Evolutionary conservation across 345 rosid genomes (phyloP).

Genomic region (Citrus trifoliata): DNA sequence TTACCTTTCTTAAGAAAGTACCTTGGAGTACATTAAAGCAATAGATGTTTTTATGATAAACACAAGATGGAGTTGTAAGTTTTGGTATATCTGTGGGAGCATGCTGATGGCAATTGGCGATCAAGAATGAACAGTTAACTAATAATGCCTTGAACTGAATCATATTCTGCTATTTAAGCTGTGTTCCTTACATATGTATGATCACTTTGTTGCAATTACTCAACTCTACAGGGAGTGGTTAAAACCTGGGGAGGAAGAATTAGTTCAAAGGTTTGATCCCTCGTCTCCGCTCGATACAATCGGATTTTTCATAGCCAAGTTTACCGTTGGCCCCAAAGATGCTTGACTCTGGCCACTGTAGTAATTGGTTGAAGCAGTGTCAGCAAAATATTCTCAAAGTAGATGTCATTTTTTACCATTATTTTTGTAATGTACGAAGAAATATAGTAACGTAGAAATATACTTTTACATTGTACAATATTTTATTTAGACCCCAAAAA

Average conservation of each 20-base stretch:
- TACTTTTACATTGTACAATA: not conserved
- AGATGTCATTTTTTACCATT: not conserved
- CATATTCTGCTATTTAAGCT: not conserved
- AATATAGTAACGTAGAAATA: not conserved
- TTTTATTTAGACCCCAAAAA: not conserved
- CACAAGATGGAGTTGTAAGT: not conserved
- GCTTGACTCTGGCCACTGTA: not conserved
- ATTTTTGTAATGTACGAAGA: not conserved
- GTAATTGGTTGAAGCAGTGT: not conserved
- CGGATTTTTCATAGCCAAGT: slow-evolving; percentile 96
- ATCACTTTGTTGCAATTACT: not conserved
- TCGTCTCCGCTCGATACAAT: slow-evolving; percentile 85
- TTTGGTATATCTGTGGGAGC: not conserved
- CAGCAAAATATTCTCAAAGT: not conserved
- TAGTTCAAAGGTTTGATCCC: slow-evolving; percentile 93
- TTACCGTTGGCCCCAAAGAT: slow-evolving; percentile 51
- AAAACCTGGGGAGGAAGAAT: slow-evolving; percentile 83
- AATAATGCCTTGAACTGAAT: no score
- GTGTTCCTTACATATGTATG: not conserved
- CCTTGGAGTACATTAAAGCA: not conserved
- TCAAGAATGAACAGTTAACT: not conserved
- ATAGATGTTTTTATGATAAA: not conserved
- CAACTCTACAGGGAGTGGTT: slow-evolving; percentile 73
- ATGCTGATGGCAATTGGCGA: not conserved
- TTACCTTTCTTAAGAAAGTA: not conserved